Evolutionary conservation across 2,329 filamentous ascomycete genomes (phyloP), one percentile per base, ranked within the genome.

Genomic region (Ambrosiella beaveri): DNA sequence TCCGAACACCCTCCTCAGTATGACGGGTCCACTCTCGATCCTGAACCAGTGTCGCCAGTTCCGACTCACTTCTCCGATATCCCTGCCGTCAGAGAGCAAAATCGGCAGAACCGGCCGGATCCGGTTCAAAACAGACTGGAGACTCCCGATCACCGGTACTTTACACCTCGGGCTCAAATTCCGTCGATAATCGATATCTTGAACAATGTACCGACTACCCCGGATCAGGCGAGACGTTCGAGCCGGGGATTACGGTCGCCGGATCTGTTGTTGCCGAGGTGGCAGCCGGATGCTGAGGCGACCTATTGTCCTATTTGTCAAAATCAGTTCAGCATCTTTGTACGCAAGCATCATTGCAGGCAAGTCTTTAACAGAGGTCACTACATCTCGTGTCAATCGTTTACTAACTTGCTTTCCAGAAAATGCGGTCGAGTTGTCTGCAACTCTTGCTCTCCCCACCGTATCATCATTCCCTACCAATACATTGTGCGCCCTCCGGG

Each of bases 381-480:
- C 9, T 8, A 50, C 41, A 17, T 15, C 17, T 50, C 37, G 39
- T 4, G 41, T 59, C 11, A 53, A 27, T 27, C 27, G 27, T 27
- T 27, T 27, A 27, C 27, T 27, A 27, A 27, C 27, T 40, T 60
- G 1, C 3, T 27, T 12, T 54, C 13, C 38, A 86, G 84, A 64
- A 96, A 95, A 78, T 97, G 91, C 67, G 91, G 91, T 51, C 77
- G 89, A 61, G 90, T 97, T 7, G 91, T 97, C 27, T 97, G 91
- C 70, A 82, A 84, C 59, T 76, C 81, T 17, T 97, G 91, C 71
- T 96, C 91, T 2, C 91, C 91, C 2, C 91, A 97, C 69, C 81
- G 89, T 61, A 97, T 97, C 66, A 95, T 87, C 2, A 96, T 97
- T 62, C 91, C 91, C 0, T 80, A 90, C 63, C 87, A 93, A 66